Evolutionary conservation across 225 moss, liverwort and hornwort genomes (phyloP).

Genomic region (Takakia lepidozioides): DNA sequence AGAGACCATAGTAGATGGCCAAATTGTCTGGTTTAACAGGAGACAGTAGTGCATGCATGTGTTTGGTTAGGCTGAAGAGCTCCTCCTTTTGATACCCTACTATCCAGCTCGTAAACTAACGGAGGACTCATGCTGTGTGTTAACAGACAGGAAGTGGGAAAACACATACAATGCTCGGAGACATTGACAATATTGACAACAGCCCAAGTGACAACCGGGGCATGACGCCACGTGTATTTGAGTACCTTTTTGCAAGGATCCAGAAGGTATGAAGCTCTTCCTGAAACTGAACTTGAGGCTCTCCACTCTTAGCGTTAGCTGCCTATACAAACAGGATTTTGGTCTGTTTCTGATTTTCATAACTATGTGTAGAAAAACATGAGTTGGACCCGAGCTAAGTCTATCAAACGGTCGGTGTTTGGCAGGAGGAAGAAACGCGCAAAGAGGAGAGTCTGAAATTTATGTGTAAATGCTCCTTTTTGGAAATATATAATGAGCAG

Average conservation of each 20-base stretch:
- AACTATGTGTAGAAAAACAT: not conserved
- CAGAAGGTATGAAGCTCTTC: slow-evolving; percentile 24
- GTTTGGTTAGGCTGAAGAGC: not conserved
- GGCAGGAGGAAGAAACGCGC: slow-evolving; percentile 47
- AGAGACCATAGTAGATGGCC: not conserved
- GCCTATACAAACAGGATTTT: not conserved
- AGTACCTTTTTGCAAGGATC: slow-evolving; percentile 51
- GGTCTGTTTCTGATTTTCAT: not conserved
- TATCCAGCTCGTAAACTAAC: too few species aligned
- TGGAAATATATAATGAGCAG: slow-evolving; percentile 62
- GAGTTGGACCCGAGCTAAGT: not conserved
- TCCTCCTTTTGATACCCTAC: too few species aligned
- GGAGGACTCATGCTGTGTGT: too few species aligned
- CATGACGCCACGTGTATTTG: slow-evolving; percentile 62
- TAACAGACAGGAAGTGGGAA: slow-evolving; percentile 61
- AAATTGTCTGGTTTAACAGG: not conserved
- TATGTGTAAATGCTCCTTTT: slow-evolving; percentile 43
- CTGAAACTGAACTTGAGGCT: too few species aligned
- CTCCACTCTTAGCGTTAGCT: too few species aligned
- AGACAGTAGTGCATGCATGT: not conserved
- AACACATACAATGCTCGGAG: slow-evolving; percentile 63
- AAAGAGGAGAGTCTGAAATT: slow-evolving; percentile 45
- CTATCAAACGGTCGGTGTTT: not conserved
- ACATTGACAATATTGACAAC: slow-evolving; percentile 44
- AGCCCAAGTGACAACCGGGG: slow-evolving; percentile 52